Evolutionary conservation across 2,329 filamentous ascomycete species (phyloP).

Genomic region (Alternaria tenuissima): DNA sequence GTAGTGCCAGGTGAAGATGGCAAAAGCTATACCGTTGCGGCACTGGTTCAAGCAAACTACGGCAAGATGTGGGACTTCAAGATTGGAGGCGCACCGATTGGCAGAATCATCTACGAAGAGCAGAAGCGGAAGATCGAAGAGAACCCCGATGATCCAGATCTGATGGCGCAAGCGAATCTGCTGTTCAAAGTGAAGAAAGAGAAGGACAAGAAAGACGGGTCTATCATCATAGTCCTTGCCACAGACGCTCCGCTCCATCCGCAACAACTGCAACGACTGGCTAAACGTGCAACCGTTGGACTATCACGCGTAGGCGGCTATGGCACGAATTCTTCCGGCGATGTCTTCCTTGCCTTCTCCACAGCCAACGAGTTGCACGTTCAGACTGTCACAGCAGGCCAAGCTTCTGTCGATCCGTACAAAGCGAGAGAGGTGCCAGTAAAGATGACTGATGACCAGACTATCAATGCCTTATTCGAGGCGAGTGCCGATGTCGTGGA

Average conservation of each 20-base stretch:
- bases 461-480: constrained; percentile 69
- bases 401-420: constrained; percentile 41
- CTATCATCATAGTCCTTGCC: constrained; percentile 69
- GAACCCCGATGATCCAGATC: constrained; percentile 35
- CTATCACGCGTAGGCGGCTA: constrained; percentile 68
- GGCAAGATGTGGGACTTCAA: constrained; percentile 64
- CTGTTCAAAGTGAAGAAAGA: constrained; percentile 40
- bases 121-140: constrained; percentile 48
- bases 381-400: constrained; percentile 46
- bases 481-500: constrained; percentile 69
- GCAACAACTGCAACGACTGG: constrained; percentile 64
- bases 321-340: constrained; percentile 69
- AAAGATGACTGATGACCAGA: constrained; percentile 64
- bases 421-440: constrained; percentile 55
- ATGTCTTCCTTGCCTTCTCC: constrained; percentile 73
- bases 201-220: constrained; percentile 66
- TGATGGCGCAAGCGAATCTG: constrained; percentile 38
- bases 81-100: constrained; percentile 69
- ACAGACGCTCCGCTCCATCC: constrained; percentile 69
- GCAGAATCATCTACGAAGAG: constrained; percentile 63
- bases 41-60: constrained; percentile 72
- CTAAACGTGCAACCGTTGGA: constrained; percentile 69
- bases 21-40: constrained; percentile 66
- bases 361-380: constrained; percentile 64
- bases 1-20: constrained; percentile 52